Conservation (phyloP, 2,329 filamentous ascomycete genomes). For the Arthroderma sp. region DNA sequence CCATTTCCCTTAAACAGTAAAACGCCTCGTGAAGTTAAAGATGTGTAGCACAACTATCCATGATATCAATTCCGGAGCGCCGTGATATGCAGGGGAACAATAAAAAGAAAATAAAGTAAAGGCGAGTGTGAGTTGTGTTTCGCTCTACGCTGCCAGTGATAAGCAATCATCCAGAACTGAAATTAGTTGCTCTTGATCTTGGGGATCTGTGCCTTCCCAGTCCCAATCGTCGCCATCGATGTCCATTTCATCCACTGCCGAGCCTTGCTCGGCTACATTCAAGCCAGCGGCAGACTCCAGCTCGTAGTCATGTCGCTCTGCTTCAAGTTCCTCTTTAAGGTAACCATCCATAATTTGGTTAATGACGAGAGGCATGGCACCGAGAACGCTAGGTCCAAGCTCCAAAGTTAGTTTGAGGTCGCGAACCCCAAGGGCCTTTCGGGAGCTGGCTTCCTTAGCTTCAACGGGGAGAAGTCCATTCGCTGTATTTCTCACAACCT, state of each 20-base stretch:
- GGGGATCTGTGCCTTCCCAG: conserved; percentile 26
- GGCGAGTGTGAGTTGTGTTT: no score
- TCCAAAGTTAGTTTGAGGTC: conserved; percentile 66
- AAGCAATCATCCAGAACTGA: conserved; percentile 30
- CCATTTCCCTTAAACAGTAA: no score
- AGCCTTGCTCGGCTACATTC: conserved; percentile 13
- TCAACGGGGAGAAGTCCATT: conserved; percentile 70
- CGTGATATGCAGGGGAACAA: no score
- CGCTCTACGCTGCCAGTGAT: conserved; percentile 25
- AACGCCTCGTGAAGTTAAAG: no score
- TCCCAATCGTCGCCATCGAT: conserved; percentile 25
- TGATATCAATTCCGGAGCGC: no score
- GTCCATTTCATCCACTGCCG: conserved; percentile 26
- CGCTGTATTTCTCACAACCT: conserved; percentile 55
- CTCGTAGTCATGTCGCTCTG: conserved; percentile 23
- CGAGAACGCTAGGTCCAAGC: conserved; percentile 61
- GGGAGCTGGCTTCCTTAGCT: conserved; percentile 58
- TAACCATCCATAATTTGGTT: conserved; percentile 58
- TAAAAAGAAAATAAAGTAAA: no score
- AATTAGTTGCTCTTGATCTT: conserved; percentile 26
- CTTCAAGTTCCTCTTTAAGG: conserved; percentile 61
- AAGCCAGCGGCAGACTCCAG: conserved; percentile 9
- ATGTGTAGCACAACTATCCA: no score
- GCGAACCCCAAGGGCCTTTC: conserved; percentile 59
- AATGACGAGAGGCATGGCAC: conserved; percentile 62